Evolutionary conservation across 2,329 filamentous ascomycete genomes (phyloP).

Genomic region (Teratosphaeria viscida): DNA sequence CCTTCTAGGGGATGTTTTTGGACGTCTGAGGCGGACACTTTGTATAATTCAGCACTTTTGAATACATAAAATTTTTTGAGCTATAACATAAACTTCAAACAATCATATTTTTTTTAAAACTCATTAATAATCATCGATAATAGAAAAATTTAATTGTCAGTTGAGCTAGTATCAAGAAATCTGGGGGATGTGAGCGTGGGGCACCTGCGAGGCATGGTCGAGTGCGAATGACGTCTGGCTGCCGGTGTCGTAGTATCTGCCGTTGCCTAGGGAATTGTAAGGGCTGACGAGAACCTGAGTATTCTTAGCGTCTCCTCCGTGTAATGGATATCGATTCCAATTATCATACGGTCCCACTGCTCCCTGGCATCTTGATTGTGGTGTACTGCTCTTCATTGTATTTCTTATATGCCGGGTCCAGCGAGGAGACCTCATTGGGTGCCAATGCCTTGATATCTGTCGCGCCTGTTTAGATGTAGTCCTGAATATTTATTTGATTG

Average conservation of each 20-base stretch:
- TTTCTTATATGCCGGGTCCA: constrained; percentile 75
- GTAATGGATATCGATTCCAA: background rate
- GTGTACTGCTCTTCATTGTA: constrained; percentile 95
- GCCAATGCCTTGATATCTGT: constrained; percentile 85
- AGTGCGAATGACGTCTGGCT: constrained; percentile 81
- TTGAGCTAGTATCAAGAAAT: background rate
- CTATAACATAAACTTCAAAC: too few relatives aligned
- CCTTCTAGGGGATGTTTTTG: constrained; percentile 74
- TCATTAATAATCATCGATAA: too few relatives aligned
- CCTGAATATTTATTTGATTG: background rate
- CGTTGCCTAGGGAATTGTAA: constrained; percentile 70
- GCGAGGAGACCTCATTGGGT: constrained; percentile 53
- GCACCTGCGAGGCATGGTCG: constrained; percentile 69
- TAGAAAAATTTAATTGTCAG: constrained; percentile 6
- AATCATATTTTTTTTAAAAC: too few relatives aligned
- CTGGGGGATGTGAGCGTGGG: constrained; percentile 1
- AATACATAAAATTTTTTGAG: too few relatives aligned
- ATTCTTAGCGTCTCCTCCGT: constrained; percentile 1
- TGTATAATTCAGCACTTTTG: too few relatives aligned
- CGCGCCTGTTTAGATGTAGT: background rate
- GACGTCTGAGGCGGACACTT: constrained; percentile 71
- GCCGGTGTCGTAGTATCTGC: constrained; percentile 82
- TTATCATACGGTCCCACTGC: constrained; percentile 58
- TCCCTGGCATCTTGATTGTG: constrained; percentile 79
- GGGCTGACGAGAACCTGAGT: constrained; percentile 64